A percentile compares a stretch with the other conserved stretches of the same genome.
Evolutionary conservation across 257 asterid genomes (phyloP).

Genomic region (Scutellaria baicalensis): DNA sequence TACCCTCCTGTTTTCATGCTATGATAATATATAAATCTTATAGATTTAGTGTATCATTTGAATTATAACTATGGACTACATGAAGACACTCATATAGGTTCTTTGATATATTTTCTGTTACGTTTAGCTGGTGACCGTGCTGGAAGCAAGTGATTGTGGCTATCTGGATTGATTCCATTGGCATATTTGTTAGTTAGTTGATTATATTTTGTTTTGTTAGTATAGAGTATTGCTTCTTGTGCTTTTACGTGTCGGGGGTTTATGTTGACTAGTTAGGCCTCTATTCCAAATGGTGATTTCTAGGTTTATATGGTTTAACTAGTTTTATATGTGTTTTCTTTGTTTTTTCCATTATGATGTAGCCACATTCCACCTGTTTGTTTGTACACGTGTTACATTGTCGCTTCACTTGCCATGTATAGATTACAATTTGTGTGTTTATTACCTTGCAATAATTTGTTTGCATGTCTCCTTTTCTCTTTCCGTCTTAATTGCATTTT

Average conservation of each 20-base stretch:
- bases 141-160: background rate
- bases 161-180: constrained; percentile 6
- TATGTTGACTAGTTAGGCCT: background rate
- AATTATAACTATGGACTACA: background rate
- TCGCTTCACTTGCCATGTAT: background rate
- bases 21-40: background rate
- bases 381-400: background rate
- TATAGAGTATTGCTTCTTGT: background rate
- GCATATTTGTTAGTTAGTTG: background rate
- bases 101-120: background rate
- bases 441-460: background rate
- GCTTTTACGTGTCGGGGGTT: background rate
- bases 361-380: background rate
- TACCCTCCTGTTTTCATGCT: background rate
- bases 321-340: background rate
- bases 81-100: background rate
- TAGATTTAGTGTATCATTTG: background rate
- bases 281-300: background rate
- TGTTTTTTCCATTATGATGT: background rate
- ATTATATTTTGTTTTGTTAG: background rate
- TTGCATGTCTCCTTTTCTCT: background rate
- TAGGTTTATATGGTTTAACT: background rate
- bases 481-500: background rate
- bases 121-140: background rate
- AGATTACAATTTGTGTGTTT: background rate